Evolutionary conservation across 768 basidiomycete genomes (phyloP).

Genomic region (Wakefieldia striispora): DNA sequence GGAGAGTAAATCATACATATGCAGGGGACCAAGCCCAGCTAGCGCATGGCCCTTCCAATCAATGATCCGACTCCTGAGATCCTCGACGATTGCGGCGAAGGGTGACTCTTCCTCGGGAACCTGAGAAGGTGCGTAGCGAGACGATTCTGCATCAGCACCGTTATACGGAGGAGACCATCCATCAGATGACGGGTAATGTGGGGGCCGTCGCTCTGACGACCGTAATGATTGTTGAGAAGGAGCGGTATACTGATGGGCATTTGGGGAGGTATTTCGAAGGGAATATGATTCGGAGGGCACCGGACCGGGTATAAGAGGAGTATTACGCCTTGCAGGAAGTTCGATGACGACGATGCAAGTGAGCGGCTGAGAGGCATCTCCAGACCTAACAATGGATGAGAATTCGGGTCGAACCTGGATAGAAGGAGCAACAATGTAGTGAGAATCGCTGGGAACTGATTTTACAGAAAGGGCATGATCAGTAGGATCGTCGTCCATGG

Average conservation of each 20-base stretch:
- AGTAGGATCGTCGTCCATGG: slow-evolving; percentile 83
- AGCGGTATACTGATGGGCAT: slow-evolving; percentile 23
- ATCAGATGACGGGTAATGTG: slow-evolving; percentile 19
- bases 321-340: slow-evolving; percentile 72
- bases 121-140: slow-evolving; percentile 26
- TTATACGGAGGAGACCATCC: slow-evolving; percentile 27
- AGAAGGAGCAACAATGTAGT: slow-evolving; percentile 85
- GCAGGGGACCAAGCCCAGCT: slow-evolving; percentile 83
- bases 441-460: slow-evolving; percentile 45
- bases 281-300: slow-evolving; percentile 47
- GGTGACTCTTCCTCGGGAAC: slow-evolving; percentile 62
- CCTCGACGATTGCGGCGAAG: slow-evolving; percentile 82
- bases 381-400: slow-evolving; percentile 70
- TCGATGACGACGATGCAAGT: slow-evolving; percentile 95
- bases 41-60: slow-evolving; percentile 96
- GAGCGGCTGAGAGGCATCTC: slow-evolving; percentile 72
- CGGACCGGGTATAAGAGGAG: slow-evolving; percentile 52
- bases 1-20: slow-evolving; percentile 89
- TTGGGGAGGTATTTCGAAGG: slow-evolving; percentile 26
- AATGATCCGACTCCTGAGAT: slow-evolving; percentile 84
- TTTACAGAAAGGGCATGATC: slow-evolving; percentile 55
- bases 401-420: slow-evolving; percentile 96
- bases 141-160: slow-evolving; percentile 31
- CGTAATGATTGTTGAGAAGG: slow-evolving; percentile 9
- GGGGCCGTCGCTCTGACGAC: slow-evolving; percentile 15